A percentile compares a stretch with the other conserved stretches of the same genome.
These are phyloP conservation scores for Physaria fendleri DNA, from an alignment of 345 rosid species.

Conservation along the genomic window DNA sequence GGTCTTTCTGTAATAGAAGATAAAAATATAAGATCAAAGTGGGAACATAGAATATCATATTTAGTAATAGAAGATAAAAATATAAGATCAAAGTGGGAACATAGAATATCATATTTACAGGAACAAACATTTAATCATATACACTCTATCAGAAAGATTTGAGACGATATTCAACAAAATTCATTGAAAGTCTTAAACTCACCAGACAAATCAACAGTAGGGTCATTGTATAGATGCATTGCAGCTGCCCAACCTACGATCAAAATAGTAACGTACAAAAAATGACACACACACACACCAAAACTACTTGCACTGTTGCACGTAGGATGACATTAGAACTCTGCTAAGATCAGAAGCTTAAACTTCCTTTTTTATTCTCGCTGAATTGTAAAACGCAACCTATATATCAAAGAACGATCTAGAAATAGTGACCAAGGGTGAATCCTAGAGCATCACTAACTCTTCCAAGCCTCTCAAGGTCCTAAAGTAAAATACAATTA, in stretches of 20 bases:
- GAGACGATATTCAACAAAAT: not conserved
- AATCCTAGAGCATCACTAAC: not conserved
- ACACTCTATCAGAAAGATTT: not conserved
- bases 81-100: not conserved
- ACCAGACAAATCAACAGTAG: slow-evolving; percentile 61
- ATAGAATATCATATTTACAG: not conserved
- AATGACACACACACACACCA: not conserved
- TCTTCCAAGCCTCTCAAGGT: not conserved
- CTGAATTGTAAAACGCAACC: not conserved
- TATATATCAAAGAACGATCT: not conserved
- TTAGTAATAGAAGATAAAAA: not conserved
- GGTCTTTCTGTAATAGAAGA: slow-evolving; percentile 4
- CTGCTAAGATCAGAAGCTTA: not conserved
- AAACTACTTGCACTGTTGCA: not conserved
- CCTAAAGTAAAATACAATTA: not conserved
- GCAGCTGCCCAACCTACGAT: slow-evolving; percentile 66
- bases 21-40: not conserved
- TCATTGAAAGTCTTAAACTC: slow-evolving; percentile 17
- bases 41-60: no score
- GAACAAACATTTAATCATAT: not conserved
- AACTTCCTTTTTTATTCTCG: not conserved
- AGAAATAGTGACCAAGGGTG: not conserved
- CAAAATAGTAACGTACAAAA: not conserved
- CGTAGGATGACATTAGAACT: not conserved
- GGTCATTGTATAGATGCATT: slow-evolving; percentile 42